Evolutionary conservation across 768 basidiomycete species (phyloP), one percentile per base, ranked within the genome.

Genomic region (Boletales sp.): DNA sequence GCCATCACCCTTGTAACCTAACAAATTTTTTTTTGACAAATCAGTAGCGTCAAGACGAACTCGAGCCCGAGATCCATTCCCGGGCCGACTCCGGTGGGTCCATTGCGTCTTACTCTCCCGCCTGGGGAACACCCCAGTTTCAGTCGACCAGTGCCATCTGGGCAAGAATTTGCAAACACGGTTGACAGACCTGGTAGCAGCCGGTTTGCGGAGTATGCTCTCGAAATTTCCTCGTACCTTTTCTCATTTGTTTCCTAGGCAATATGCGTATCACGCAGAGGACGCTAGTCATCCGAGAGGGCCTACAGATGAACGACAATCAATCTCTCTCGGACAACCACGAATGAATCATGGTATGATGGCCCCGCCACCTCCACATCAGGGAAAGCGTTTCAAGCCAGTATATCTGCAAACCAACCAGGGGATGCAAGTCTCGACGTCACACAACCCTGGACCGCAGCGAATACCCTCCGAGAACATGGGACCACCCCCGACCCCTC

Each of bases 81-180:
- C 25, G 25, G 25, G 25, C 25, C 65, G 4, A 81, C 80, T 1
- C 82, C 84, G 15, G 50, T 79, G 11, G 84, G 75, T 17, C 86
- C 86, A 21, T 70, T 78, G 56, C 71, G 89, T 63, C 73, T 90
- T 33, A 90, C 87, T 3, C 72, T 89, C 18, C 83, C 82, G 15
- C 79, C 74, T 12, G 75, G 77, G 38, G 85, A 84, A 57, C 77
- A 77, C 39, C 65, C 57, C 18, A 47, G 47, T 32, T 70, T 74
- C 51, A 57, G 61, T 41, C 60, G 60, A 38, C 70, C 62, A 54
- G 66, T 68, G 34, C 30, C 45, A 7, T 49, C 61, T 9, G 41
- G 34, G 15, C 52, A 56, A 46, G 48, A 49, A 17, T 48, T 57
- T 33, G 35, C 46, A 43, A 49, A 56, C 32, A 42, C 47, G 5